Percentiles rank a stretch among this genome's conserved stretches.
phyloP scores from a whole-genome alignment of 2,329 filamentous ascomycete genomes.

The Monosporascus sp. region DNA sequence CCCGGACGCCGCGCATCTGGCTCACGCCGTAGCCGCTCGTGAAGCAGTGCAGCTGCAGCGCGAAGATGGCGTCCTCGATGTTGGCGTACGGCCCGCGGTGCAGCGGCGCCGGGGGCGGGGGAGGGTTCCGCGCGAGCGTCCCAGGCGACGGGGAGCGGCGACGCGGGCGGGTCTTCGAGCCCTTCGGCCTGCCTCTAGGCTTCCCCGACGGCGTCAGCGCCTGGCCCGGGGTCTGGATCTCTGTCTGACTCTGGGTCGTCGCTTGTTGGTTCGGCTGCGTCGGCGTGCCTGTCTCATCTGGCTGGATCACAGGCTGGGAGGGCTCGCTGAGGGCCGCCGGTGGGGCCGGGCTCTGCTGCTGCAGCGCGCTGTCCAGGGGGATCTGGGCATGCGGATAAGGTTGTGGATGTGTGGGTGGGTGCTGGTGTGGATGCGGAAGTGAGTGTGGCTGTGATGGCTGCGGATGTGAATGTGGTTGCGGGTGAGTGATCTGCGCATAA shows the following conservation, averaged over 20 bases:
- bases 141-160: constrained; percentile 1
- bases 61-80: constrained; percentile 23
- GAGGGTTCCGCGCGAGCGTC: neutral
- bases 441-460: constrained; percentile 1
- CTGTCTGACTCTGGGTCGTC: neutral
- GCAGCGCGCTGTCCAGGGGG: neutral
- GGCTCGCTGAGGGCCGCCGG: neutral
- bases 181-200: neutral
- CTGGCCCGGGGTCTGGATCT: neutral
- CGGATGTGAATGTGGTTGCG: neutral
- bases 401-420: constrained; percentile 1
- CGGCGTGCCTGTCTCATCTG: neutral
- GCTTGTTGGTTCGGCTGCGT: neutral
- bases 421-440: constrained; percentile 5
- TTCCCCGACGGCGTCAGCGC: neutral
- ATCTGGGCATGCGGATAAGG: constrained; percentile 2
- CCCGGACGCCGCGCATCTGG: constrained; percentile 26
- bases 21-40: constrained; percentile 26
- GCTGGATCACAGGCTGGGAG: neutral
- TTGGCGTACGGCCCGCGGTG: constrained; percentile 22
- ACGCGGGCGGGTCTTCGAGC: neutral
- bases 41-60: constrained; percentile 25
- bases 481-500: neutral
- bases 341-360: constrained; percentile 3
- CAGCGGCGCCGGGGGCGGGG: constrained; percentile 9